Conservation (phyloP, 371 early-diverging fungal genomes). For the Mucor circinelloides region DNA sequence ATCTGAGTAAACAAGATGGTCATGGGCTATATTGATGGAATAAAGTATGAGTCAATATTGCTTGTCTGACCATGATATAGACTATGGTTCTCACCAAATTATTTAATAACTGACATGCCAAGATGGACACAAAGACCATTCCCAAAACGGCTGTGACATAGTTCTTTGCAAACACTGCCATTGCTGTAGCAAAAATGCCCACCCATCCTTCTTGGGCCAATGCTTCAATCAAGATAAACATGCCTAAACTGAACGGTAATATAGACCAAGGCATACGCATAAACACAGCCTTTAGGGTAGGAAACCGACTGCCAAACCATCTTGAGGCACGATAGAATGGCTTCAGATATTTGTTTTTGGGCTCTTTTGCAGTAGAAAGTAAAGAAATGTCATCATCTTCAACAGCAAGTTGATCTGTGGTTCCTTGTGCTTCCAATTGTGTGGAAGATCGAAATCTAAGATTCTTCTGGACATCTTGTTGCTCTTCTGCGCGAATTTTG, state of each 20-base stretch:
- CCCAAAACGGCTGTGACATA: constrained; percentile 65
- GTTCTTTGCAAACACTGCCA: constrained; percentile 57
- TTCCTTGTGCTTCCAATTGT: background rate
- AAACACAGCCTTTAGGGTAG: constrained; percentile 54
- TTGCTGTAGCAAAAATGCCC: constrained; percentile 61
- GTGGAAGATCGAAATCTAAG: background rate
- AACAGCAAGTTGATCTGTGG: background rate
- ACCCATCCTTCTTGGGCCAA: constrained; percentile 71
- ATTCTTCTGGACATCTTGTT: background rate
- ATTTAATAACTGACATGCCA: constrained; percentile 79
- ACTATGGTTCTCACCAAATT: constrained; percentile 49
- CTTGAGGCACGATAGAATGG: background rate
- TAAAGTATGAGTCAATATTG: background rate
- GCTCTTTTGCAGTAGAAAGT: background rate
- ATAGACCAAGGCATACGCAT: constrained; percentile 77
- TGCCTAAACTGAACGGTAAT: constrained; percentile 77
- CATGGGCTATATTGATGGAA: constrained; percentile 55
- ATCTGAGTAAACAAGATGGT: constrained; percentile 79
- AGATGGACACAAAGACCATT: constrained; percentile 62
- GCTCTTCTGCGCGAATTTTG: background rate
- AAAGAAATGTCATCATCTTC: background rate
- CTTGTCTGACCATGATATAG: background rate
- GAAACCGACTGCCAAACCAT: constrained; percentile 31
- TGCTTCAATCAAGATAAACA: constrained; percentile 83
- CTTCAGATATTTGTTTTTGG: background rate